Percentiles rank a stretch among this genome's conserved stretches.
Evolutionary conservation across 805 yeast genomes (phyloP).

Genomic region (Wickerhamiella allomyrinae): DNA sequence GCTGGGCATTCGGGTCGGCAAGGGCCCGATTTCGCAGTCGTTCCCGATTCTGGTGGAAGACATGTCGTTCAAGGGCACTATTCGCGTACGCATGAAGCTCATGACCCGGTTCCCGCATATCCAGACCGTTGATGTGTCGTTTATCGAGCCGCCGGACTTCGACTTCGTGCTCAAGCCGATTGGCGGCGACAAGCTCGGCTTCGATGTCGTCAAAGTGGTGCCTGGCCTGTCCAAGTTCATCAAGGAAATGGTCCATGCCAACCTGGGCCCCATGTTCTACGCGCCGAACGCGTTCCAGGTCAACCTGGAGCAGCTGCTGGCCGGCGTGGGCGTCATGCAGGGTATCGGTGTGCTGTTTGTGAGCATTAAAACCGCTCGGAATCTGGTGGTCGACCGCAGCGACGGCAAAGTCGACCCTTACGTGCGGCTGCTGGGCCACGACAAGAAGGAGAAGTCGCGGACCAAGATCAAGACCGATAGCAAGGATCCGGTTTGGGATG

Average conservation of each 20-base stretch:
- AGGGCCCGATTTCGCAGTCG: conserved; percentile 50
- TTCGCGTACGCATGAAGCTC: conserved; percentile 76
- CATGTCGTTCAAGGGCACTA: conserved; percentile 57
- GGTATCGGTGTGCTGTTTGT: conserved; percentile 78
- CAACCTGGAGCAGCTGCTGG: conserved; percentile 77
- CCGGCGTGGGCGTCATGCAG: conserved; percentile 65
- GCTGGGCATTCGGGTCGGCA: conserved; percentile 59
- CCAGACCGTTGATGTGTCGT: conserved; percentile 74
- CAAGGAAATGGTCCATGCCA: conserved; percentile 72
- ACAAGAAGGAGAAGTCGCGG: conserved; percentile 39
- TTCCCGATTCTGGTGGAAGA: conserved; percentile 71
- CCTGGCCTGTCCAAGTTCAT: conserved; percentile 81
- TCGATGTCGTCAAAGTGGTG: conserved; percentile 62
- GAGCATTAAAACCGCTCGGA: conserved; percentile 49
- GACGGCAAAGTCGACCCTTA: conserved; percentile 88
- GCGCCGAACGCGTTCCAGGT: conserved; percentile 87
- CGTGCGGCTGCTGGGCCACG: conserved; percentile 47
- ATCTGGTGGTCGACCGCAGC: conserved; percentile 48
- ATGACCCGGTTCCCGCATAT: conserved; percentile 86
- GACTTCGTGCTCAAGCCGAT: conserved; percentile 71
- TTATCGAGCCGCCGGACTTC: conserved; percentile 75
- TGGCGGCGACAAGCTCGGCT: conserved; percentile 72
- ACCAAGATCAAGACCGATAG: conserved; percentile 60
- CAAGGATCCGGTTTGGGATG: conserved; percentile 67
- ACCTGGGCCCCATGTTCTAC: conserved; percentile 76